Percentiles rank a stretch among this genome's conserved stretches.
These are phyloP conservation scores for Naganishia cerealis DNA, from an alignment of 1,284 basidiomycete species.

Conservation along the genomic window DNA sequence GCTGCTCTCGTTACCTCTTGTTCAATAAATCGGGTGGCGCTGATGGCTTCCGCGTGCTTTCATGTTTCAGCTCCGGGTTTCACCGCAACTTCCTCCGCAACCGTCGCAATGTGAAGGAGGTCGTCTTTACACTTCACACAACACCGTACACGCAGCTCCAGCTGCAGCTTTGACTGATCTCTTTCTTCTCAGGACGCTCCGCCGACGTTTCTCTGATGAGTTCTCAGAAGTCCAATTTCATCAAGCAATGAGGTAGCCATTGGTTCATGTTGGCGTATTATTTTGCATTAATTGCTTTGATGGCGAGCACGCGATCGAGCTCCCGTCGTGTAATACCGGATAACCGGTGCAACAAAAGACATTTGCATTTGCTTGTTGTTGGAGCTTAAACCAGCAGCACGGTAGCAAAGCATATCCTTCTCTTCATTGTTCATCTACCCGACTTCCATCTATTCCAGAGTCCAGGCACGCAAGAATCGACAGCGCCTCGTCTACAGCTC, in stretches of 20 bases:
- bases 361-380: not conserved
- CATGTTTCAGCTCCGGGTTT: not conserved
- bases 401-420: constrained; percentile 1
- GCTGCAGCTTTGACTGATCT: too few species aligned
- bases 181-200: too few species aligned
- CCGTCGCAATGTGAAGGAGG: not conserved
- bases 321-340: not conserved
- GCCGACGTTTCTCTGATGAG: too few species aligned
- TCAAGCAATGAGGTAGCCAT: too few species aligned
- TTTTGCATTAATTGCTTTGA: too few species aligned
- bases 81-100: not conserved
- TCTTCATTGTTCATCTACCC: constrained; percentile 4
- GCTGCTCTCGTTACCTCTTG: too few species aligned
- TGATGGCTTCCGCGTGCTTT: not conserved
- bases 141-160: too few species aligned
- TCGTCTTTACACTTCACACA: not conserved
- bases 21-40: not conserved
- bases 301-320: not conserved
- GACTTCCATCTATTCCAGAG: not conserved
- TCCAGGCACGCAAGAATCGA: not conserved
- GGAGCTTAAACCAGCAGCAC: too few species aligned
- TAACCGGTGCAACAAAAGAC: constrained; percentile 4
- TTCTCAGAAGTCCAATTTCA: too few species aligned
- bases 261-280: too few species aligned
- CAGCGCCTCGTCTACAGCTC: not conserved